Evolutionary conservation across 768 basidiomycete species (phyloP).

Genomic region (Agrocybe praecox): DNA sequence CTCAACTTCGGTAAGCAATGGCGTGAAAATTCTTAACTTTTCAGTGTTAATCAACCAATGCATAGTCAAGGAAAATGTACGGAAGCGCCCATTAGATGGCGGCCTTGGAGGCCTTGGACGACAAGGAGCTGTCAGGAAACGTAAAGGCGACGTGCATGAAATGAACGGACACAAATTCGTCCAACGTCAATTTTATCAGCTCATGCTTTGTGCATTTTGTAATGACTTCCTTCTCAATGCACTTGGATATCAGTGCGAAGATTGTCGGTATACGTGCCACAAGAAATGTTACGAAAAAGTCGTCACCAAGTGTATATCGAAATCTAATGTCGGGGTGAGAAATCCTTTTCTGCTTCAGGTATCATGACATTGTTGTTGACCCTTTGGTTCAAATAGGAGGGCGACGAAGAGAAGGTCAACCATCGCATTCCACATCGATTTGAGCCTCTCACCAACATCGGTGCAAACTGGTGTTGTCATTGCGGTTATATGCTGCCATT

Average conservation of each 20-base stretch:
- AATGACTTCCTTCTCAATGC: slow-evolving; percentile 97
- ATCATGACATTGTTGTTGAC: not conserved
- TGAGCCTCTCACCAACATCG: slow-evolving; percentile 94
- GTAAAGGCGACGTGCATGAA: slow-evolving; percentile 97
- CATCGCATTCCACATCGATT: slow-evolving; percentile 99
- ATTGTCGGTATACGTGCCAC: slow-evolving; percentile 98
- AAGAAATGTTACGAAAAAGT: slow-evolving; percentile 99
- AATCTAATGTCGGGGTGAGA: slow-evolving; percentile 89
- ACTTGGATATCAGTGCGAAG: slow-evolving; percentile 98
- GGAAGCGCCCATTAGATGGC: slow-evolving; percentile 92
- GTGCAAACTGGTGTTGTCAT: slow-evolving; percentile 99
- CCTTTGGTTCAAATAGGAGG: slow-evolving; percentile 58
- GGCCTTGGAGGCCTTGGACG: slow-evolving; percentile 88
- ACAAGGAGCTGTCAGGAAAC: slow-evolving; percentile 96
- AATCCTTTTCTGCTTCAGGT: slow-evolving; percentile 15
- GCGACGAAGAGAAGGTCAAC: slow-evolving; percentile 98
- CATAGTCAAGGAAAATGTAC: slow-evolving; percentile 95
- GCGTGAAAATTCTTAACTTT: slow-evolving; percentile 7
- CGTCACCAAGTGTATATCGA: slow-evolving; percentile 98
- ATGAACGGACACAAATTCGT: slow-evolving; percentile 99
- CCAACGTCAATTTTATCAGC: slow-evolving; percentile 95
- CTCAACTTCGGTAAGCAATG: slow-evolving; percentile 85
- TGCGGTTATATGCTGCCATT: slow-evolving; percentile 98
- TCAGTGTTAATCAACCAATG: slow-evolving; percentile 10
- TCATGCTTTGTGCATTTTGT: slow-evolving; percentile 98